Evolutionary conservation across 805 yeast genomes (phyloP), one percentile per base, ranked within the genome.

Genomic region (Teunomyces stri): DNA sequence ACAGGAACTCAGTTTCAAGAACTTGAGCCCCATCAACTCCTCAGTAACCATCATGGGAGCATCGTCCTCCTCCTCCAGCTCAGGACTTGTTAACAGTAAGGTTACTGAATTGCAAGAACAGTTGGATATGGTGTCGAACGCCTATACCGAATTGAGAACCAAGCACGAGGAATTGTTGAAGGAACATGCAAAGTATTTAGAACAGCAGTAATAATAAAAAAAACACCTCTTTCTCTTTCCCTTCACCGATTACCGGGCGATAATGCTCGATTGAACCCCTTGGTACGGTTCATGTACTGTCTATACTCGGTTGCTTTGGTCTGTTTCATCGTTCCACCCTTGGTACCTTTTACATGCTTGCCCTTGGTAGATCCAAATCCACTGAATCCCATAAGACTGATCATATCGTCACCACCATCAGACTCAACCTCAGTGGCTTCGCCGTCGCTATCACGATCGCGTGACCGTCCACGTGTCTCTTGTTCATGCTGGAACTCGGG

Each of bases 221-320:
- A 16, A 16, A 10, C 20, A 18, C 25, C 5, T 15, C 34, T 6
- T 0, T 21, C 7, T 3, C 20, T 18, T 18, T 21, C 7, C 25
- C 16, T 18, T 18, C 16, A n/a, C 16, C 27, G 15, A 31, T 71
- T 63, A 4, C 65, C 60, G 1, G 84, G 84, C 2, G 84, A 79
- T 33, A 80, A 59, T 1, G 80, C 74, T 45, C 85, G 63, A 54
- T 79, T 80, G 60, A 78, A 79, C 3, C 84, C 84, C 52, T 76
- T 78, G 11, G 62, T 70, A 47, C 84, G 64, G 57, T 80, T 81
- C 81, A 80, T 80, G 51, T 81, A 81, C 60, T 81, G 85, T 55
- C 86, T 68, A 56, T 78, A 81, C 35, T 73, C 73, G 0, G 79
- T 65, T 45, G 69, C 69, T 45, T 64, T 65, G 29, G 69, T 64